Percentiles rank a stretch among this genome's conserved stretches.
These are phyloP conservation scores for Botrytis aclada DNA, from an alignment of 2,329 filamentous ascomycete genomes.

Conservation along the genomic window DNA sequence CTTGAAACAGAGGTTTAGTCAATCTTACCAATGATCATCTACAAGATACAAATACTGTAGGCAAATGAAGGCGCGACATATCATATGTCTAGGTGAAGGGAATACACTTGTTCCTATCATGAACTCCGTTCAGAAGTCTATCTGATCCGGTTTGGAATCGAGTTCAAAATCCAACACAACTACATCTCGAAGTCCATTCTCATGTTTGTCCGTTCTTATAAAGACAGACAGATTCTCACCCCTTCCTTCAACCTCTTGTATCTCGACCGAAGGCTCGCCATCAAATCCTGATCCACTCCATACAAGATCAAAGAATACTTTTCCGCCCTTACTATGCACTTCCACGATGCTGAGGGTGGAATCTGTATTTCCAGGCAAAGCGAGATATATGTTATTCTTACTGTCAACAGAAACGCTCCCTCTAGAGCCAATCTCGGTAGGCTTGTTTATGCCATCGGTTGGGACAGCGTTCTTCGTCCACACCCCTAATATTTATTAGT, in stretches of 20 bases:
- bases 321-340: constrained; percentile 15
- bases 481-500: constrained; percentile 22
- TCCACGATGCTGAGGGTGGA: constrained; percentile 28
- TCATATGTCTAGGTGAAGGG: neutral
- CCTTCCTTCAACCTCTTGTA: constrained; percentile 25
- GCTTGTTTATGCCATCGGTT: constrained; percentile 16
- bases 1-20: no score
- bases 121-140: neutral
- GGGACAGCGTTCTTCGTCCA: constrained; percentile 26
- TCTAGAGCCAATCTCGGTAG: constrained; percentile 29
- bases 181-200: constrained; percentile 20
- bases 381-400: constrained; percentile 23
- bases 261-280: constrained; percentile 32
- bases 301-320: constrained; percentile 20
- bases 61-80: neutral
- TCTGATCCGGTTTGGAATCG: neutral
- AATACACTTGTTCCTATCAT: neutral
- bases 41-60: neutral
- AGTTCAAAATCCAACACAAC: constrained; percentile 29
- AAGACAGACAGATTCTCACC: constrained; percentile 29
- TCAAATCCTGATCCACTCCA: constrained; percentile 30
- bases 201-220: constrained; percentile 23
- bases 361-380: constrained; percentile 31
- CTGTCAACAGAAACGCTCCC: constrained; percentile 29
- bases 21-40: neutral